Evolutionary conservation across 352 stramenopile genomes (phyloP).

Genomic region (Globisporangium canariense): DNA sequence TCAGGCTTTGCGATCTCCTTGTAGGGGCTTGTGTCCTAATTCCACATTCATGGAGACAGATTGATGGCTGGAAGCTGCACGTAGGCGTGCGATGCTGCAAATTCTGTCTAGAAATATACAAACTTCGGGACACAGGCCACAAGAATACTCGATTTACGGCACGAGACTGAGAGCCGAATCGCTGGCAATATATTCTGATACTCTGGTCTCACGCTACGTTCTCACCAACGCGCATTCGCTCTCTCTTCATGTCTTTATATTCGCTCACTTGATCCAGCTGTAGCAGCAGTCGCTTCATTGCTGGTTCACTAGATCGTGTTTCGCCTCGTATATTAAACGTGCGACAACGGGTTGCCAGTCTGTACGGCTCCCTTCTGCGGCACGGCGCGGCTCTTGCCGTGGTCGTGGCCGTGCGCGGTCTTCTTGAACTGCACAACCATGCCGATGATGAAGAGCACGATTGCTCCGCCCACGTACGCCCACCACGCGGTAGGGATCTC

Average conservation of each 20-base stretch:
- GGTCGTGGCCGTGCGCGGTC: constrained; percentile 48
- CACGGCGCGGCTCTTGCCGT: constrained; percentile 31
- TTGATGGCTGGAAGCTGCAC: not conserved
- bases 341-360: constrained; percentile 9
- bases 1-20: too few relatives aligned
- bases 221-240: not conserved
- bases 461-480: constrained; percentile 60
- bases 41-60: not conserved
- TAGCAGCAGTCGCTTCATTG: not conserved
- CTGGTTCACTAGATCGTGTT: not conserved
- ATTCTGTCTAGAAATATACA: not conserved
- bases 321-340: not conserved
- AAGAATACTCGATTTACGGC: too few relatives aligned
- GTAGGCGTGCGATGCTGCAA: not conserved
- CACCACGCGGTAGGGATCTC: constrained; percentile 67
- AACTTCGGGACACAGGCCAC: too few relatives aligned
- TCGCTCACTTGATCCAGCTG: not conserved
- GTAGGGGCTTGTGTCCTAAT: not conserved
- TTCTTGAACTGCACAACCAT: constrained; percentile 62
- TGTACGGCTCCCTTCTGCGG: constrained; percentile 10
- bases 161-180: not conserved
- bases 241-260: not conserved
- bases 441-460: constrained; percentile 56
- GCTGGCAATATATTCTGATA: not conserved
- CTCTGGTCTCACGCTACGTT: not conserved